Evolutionary conservation across 108 stramenopile genomes (phyloP), one percentile per base, ranked within the genome.

Genomic region (Nitzschia inconspicua): DNA sequence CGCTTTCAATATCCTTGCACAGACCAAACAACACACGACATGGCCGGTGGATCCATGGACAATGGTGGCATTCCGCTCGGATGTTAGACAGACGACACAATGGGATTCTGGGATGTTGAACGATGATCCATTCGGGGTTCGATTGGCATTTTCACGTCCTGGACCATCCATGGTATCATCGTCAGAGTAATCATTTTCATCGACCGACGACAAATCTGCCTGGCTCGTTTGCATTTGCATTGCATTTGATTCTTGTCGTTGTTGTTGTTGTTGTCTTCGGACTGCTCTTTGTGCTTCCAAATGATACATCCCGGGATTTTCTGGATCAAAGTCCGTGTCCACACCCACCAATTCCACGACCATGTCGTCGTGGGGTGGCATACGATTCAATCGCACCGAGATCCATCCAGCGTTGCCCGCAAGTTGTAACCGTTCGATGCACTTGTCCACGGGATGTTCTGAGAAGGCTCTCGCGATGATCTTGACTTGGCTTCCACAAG

Each of bases 1-100:
- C 9, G 88, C 91, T 53, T 89, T 86, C 30, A 95, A 61, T 22
- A 92, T 80, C 10, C 94, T 77, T 14, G 95, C 91, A 62, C 95
- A 96, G 1, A 75, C 73, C 41, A 93, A 50, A 70, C 95, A 96
- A 63, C 89, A 94, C 13, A 88, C 90, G 42, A 96, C 89, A 57
- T 96, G 95, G 6, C 95, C 95, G 10, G 93, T 93, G 31, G 84
- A 86, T 8, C 95, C 95, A 53, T 96, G 95, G 3, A 96, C 90
- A 39, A 96, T 80, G 2, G 95, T 95, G n/a, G 93, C 88, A 22
- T 79, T 93, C 25, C 92, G 70, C 52, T 82, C 75, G 14, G 81
- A 70, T 1, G 72, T 71, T 23, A 91, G 60, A 71, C 93, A 94
- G 54, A 90, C 77, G 35, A 91, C 49, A 49, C 93, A 94, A 16